Percentiles rank a stretch among this genome's conserved stretches.
Evolutionary conservation across 1,284 basidiomycete species (phyloP).

Genomic region (Pyrrhoderma noxium): DNA sequence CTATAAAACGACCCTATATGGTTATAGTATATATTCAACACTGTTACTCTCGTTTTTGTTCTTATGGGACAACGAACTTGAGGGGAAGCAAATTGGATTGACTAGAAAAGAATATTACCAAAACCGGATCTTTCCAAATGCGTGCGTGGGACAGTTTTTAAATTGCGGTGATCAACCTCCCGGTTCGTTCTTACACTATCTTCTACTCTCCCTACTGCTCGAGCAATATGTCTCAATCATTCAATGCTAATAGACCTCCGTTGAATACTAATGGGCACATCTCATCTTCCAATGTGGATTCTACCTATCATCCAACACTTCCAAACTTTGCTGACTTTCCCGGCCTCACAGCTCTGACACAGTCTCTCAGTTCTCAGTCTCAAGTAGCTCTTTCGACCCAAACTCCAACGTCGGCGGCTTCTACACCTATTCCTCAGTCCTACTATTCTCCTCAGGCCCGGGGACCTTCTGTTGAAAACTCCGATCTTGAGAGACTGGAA

Average conservation of each 20-base stretch:
- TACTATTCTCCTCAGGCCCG: conserved; percentile 3
- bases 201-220: not conserved
- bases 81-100: too few relatives aligned
- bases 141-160: too few relatives aligned
- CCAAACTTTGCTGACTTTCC: conserved; percentile 13
- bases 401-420: not conserved
- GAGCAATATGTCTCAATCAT: conserved; percentile 12
- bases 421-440: conserved; percentile 2
- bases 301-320: conserved; percentile 12
- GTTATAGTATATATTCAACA: too few relatives aligned
- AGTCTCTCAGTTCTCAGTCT: conserved; percentile 9
- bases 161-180: too few relatives aligned
- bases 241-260: not conserved
- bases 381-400: conserved; percentile 2
- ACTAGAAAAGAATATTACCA: too few relatives aligned
- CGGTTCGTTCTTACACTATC: not conserved
- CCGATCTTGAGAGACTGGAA: conserved; percentile 62
- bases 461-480: conserved; percentile 5
- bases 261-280: not conserved
- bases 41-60: too few relatives aligned
- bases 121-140: too few relatives aligned
- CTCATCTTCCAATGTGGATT: not conserved
- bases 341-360: conserved; percentile 10
- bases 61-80: too few relatives aligned
- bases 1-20: too few relatives aligned